phyloP scores from a whole-genome alignment of 2,329 filamentous ascomycete genomes.

The Alternaria panax region DNA sequence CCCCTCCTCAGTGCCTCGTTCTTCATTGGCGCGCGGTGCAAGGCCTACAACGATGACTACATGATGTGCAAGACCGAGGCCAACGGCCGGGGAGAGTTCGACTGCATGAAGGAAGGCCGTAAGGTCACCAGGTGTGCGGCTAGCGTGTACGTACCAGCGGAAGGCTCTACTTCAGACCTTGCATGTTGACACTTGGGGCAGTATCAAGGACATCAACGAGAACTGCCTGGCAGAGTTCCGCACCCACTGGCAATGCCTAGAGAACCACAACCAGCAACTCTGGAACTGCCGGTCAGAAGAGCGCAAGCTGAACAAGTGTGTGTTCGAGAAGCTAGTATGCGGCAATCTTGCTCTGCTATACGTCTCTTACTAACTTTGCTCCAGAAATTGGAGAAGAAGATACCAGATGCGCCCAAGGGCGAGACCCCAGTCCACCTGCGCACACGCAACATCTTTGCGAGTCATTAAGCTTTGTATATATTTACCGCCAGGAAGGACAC shows the following conservation, averaged over 20 bases:
- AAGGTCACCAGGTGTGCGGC: slow-evolving; percentile 96
- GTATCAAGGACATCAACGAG: slow-evolving; percentile 94
- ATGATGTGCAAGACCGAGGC: slow-evolving; percentile 99
- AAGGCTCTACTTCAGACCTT: background rate
- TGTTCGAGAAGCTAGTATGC: slow-evolving; percentile 91
- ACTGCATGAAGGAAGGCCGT: slow-evolving; percentile 95
- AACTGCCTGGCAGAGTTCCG: slow-evolving; percentile 91
- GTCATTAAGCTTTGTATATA: slow-evolving; percentile 46
- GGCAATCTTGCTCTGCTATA: background rate
- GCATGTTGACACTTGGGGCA: slow-evolving; percentile 50
- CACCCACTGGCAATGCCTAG: slow-evolving; percentile 92
- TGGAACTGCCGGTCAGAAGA: slow-evolving; percentile 93
- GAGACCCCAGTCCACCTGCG: slow-evolving; percentile 59
- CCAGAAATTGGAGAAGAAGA: slow-evolving; percentile 61
- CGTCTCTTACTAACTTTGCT: slow-evolving; percentile 3
- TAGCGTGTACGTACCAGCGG: slow-evolving; percentile 73
- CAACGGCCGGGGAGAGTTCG: slow-evolving; percentile 86
- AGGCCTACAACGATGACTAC: slow-evolving; percentile 96
- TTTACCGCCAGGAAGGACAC: slow-evolving; percentile 22
- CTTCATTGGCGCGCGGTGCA: slow-evolving; percentile 97
- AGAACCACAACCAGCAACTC: slow-evolving; percentile 96
- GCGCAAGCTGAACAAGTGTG: slow-evolving; percentile 91
- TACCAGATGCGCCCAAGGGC: slow-evolving; percentile 59
- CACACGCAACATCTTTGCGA: slow-evolving; percentile 54
- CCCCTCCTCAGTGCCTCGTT: slow-evolving; percentile 90